Percentiles rank a stretch among this genome's conserved stretches.
Evolutionary conservation across 2,329 filamentous ascomycete genomes (phyloP).

Genomic region (Emergomyces pasteurianus): DNA sequence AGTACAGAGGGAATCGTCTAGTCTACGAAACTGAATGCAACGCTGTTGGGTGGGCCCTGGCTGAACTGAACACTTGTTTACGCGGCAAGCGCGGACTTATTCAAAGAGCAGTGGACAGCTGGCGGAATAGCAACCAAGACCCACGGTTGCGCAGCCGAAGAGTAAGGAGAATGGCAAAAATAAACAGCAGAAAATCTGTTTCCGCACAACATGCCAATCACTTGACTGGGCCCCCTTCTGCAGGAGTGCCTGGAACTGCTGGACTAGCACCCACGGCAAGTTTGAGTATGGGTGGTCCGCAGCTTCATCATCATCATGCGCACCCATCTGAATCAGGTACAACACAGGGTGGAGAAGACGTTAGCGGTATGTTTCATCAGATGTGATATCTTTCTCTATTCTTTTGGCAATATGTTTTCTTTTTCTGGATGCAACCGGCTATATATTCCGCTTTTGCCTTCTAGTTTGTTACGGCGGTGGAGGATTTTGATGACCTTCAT

Average conservation of each 20-base stretch:
- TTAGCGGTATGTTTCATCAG: slow-evolving; percentile 98
- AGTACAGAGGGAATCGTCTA: slow-evolving; percentile 89
- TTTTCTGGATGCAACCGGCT: slow-evolving; percentile 14
- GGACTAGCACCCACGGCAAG: slow-evolving; percentile 32
- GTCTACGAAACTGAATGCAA: slow-evolving; percentile 99
- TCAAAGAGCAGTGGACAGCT: slow-evolving; percentile 93
- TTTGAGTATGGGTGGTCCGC: slow-evolving; percentile 57
- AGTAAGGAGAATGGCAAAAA: slow-evolving; percentile 91
- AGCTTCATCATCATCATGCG: slow-evolving; percentile 64
- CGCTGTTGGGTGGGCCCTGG: slow-evolving; percentile 97
- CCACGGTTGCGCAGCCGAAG: slow-evolving; percentile 78
- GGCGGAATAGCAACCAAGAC: slow-evolving; percentile 98
- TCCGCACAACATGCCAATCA: slow-evolving; percentile 49
- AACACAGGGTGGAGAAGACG: slow-evolving; percentile 56
- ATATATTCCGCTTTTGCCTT: slow-evolving; percentile 14
- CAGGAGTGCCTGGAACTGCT: slow-evolving; percentile 47
- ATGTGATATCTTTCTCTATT: slow-evolving; percentile 48
- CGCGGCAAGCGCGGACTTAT: slow-evolving; percentile 92
- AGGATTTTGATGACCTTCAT: neutral
- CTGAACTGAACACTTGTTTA: slow-evolving; percentile 80
- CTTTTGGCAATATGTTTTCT: neutral
- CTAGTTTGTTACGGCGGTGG: slow-evolving; percentile 12
- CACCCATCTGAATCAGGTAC: slow-evolving; percentile 50
- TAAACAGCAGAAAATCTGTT: slow-evolving; percentile 71
- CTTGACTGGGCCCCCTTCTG: slow-evolving; percentile 53